Base-by-base conservation (phyloP, 768 basidiomycete genomes). In the Phanerochaete carnosa region DNA sequence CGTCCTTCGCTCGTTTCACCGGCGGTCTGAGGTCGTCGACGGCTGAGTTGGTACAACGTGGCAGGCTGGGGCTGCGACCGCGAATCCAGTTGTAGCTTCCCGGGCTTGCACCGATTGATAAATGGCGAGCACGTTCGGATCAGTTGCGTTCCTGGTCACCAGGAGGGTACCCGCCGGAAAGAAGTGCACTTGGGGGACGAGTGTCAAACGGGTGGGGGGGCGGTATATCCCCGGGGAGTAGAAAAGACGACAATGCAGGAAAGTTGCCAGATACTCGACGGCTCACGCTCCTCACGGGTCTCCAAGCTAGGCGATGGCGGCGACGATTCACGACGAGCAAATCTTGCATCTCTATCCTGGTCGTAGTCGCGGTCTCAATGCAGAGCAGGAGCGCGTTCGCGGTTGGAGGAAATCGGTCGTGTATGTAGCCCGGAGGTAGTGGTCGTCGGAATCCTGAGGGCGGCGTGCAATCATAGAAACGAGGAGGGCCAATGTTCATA, bases 271-370 rank as follows among this genome's bases (percentile, higher is more conserved):
- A 64, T 19, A 64, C 58, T 22, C 71, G 58, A 5, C 68, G 67
- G n/a, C 19, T 72, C 71, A 26, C 70, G 71, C 59, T 70, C 69
- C 39, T 71, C 66, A n/a, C 68, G 69, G 2, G 69, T 70, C 58
- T 72, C 69, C 71, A 70, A 71, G 8, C 53, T 62, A 33, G 49
- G n/a, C n/a, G n/a, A n/a, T n/a, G n/a, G 37, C 54, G 61, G 19
- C 6, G 47, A 25, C 47, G 64, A 35, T 19, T 69, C 67, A 30
- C 69, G 66, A 22, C 68, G 68, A 23, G 55, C 50, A 45, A 57
- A 65, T 12, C 54, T n/a, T n/a, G n/a, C n/a, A n/a, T n/a, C n/a
- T n/a, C n/a, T 55, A 13, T 66, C 68, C 6, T 59, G 45, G 12
- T 68, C 55, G 51, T 58, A 32, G 37, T 60, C 58, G 55, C 66